phyloP scores from a whole-genome alignment of 2,329 filamentous ascomycete genomes.

The Arthrocladium fulminans region DNA sequence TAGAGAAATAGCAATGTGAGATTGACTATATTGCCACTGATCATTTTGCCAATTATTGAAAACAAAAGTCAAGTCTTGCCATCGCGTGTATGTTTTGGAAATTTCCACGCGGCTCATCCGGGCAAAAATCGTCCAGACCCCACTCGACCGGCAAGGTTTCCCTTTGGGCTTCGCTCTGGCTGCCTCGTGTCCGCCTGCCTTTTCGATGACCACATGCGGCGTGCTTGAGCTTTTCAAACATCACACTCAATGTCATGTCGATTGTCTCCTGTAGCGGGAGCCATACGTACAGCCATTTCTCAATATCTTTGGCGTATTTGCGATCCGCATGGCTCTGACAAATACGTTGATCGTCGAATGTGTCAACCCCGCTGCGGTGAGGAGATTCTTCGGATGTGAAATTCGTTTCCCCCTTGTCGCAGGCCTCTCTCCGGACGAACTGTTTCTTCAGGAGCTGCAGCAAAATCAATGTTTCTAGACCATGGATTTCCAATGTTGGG shows the following conservation, averaged over 20 bases:
- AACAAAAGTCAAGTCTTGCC: neutral
- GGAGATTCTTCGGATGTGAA: too few species aligned
- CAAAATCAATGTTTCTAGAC: too few species aligned
- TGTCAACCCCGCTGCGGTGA: too few species aligned
- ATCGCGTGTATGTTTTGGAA: neutral
- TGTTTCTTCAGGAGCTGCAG: too few species aligned
- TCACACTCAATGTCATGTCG: neutral
- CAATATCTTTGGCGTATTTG: neutral
- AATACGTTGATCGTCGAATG: too few species aligned
- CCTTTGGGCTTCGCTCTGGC: neutral
- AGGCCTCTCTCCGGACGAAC: too few species aligned
- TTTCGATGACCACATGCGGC: neutral
- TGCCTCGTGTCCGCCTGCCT: too few species aligned
- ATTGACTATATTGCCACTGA: neutral
- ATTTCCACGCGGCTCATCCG: constrained; percentile 5
- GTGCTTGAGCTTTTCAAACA: neutral
- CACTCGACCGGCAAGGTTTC: neutral
- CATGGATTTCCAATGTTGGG: too few species aligned
- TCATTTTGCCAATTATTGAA: constrained; percentile 1
- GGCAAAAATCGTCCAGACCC: constrained; percentile 1
- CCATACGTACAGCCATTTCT: neutral
- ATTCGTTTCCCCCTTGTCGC: too few species aligned
- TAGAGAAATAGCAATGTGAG: neutral
- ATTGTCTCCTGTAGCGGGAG: neutral
- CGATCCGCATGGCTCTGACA: too few species aligned